Base-by-base conservation (phyloP, 495 filamentous ascomycete genomes). In the Immersiella caudata region DNA sequence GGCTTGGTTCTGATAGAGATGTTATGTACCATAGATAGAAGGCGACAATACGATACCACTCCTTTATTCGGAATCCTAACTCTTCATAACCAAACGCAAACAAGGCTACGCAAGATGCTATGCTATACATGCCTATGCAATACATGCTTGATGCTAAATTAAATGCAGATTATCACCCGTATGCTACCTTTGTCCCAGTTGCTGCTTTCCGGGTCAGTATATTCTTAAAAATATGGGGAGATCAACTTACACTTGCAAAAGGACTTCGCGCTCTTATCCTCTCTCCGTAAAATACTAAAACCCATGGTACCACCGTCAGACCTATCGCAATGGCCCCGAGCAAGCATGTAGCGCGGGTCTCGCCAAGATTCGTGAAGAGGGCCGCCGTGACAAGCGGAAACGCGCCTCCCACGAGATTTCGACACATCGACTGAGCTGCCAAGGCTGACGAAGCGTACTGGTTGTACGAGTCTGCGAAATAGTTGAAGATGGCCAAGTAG, bases 401-500 rank as follows among this genome's bases (percentile, higher is more conserved):
- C 2, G 88, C 79, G 3, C 93, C 94, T 40, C 89, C 93, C 0
- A 97, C 81, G 33, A 97, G 82, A 75, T 98, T 98, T 2, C 94
- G 85, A 69, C 88, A 87, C 71, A 92, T 94, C 6, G 86, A 89
- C 78, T 97, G 94, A 12, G 93, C 93, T 1, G 94, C 94, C 55
- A 97, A 81, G 2, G 94, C 94, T 9, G 91, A 95, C 62, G 88
- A 92, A 1, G 94, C 92, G 71, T 92, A 96, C 0, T 85, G 82
- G 73, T 93, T 90, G 75, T 97, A 98, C 1, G 86, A 90, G 76
- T 97, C 94, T n/a, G 93, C 93, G 16, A 97, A 84, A 70, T 97
- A 97, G 71, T 97, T 98, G 80, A 97, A 97, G 0, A 92, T 90
- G 0, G 94, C 91, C 7, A 98, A 82, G 73, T 97, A 97, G 54